These are phyloP conservation scores for Volvox carteri DNA, from an alignment of 163 green algal species.

Conservation along the genomic window DNA sequence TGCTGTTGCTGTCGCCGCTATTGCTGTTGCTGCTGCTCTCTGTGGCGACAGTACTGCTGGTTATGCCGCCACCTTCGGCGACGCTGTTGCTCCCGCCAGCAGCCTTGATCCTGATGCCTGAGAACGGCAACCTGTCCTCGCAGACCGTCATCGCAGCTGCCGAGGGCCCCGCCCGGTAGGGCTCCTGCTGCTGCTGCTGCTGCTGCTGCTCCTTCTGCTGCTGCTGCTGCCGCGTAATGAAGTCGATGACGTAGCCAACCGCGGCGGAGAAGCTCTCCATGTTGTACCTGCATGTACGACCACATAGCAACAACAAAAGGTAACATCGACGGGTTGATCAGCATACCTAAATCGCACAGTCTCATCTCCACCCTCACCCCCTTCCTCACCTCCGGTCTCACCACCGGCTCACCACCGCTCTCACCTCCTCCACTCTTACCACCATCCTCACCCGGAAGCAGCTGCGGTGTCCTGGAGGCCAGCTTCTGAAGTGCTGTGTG, in stretches of 20 bases:
- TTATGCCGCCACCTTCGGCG: background rate
- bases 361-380: background rate
- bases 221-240: background rate
- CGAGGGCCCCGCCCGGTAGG: too few species aligned
- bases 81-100: background rate
- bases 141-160: background rate
- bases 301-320: too few species aligned
- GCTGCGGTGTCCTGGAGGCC: too few species aligned
- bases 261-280: background rate
- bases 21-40: background rate
- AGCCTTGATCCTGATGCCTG: background rate
- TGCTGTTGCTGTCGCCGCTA: too few species aligned
- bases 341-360: background rate
- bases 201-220: background rate
- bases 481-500: too few species aligned
- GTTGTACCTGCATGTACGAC: constrained; percentile 29
- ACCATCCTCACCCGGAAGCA: background rate
- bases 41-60: background rate
- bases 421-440: background rate
- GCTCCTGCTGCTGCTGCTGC: background rate
- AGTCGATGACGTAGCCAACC: constrained; percentile 3
- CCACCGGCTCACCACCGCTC: too few species aligned
- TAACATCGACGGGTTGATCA: background rate
- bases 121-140: background rate
- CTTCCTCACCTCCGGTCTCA: background rate